Conservation (phyloP, 1,284 basidiomycete genomes). For the Boletus albobrunnescens region DNA sequence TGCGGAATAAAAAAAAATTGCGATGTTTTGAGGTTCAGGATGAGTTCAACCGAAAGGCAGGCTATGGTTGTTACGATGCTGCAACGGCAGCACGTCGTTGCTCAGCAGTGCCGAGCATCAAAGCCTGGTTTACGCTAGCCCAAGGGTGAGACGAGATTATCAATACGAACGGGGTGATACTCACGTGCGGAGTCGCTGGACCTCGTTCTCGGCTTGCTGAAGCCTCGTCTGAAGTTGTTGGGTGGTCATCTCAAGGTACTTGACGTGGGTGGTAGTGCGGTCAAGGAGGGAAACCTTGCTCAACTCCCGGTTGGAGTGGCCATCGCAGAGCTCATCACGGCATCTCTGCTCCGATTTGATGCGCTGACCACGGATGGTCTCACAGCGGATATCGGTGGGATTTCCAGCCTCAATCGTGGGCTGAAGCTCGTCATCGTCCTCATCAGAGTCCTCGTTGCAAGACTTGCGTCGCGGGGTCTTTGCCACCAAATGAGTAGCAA, state of each 20-base stretch:
- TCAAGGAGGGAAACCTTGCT: constrained; percentile 85
- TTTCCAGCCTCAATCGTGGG: constrained; percentile 41
- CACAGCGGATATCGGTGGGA: constrained; percentile 61
- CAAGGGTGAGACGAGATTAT: constrained; percentile 4
- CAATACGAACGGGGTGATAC: constrained; percentile 13
- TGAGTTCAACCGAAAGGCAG: constrained; percentile 41
- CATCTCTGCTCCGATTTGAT: constrained; percentile 85
- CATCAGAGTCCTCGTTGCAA: constrained; percentile 58
- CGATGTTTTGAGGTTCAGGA: constrained; percentile 31
- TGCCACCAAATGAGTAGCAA: constrained; percentile 42
- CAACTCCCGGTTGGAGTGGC: constrained; percentile 86
- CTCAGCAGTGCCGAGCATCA: constrained; percentile 77
- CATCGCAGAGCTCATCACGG: constrained; percentile 82
- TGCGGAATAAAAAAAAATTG: constrained; percentile 53
- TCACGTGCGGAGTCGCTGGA: constrained; percentile 64
- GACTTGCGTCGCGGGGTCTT: constrained; percentile 53
- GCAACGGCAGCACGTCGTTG: constrained; percentile 60
- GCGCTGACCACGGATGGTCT: constrained; percentile 80
- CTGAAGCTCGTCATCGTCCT: constrained; percentile 62
- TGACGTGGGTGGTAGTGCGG: constrained; percentile 76
- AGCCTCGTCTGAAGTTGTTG: constrained; percentile 68
- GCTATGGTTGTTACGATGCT: constrained; percentile 42
- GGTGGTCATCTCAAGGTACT: constrained; percentile 72
- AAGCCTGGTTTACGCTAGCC: constrained; percentile 72
- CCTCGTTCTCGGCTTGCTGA: constrained; percentile 71